Conservation (phyloP, 441 rosid species). For the Brassica balearica region DNA sequence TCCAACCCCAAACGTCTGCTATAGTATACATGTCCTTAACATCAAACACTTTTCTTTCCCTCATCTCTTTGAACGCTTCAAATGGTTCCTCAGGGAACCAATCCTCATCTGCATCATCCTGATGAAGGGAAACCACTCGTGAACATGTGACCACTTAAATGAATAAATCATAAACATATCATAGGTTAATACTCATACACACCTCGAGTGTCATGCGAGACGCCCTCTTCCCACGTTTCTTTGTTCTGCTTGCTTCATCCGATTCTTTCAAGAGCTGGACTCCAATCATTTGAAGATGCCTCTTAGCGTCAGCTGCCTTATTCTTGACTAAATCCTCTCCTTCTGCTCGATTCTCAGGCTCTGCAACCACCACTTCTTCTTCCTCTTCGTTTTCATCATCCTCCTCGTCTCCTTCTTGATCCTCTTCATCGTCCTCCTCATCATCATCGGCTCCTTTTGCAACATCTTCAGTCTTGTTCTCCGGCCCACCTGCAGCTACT, state of each 20-base stretch:
- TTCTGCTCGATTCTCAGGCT: constrained; percentile 65
- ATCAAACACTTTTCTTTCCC: constrained; percentile 77
- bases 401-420: constrained; percentile 57
- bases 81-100: constrained; percentile 89
- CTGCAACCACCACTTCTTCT: constrained; percentile 73
- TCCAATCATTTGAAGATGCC: constrained; percentile 94
- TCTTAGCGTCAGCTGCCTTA: constrained; percentile 83
- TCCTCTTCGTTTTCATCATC: constrained; percentile 69
- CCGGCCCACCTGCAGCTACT: constrained; percentile 54
- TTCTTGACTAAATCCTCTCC: constrained; percentile 63
- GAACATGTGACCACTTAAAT: constrained; percentile 19
- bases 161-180: constrained; percentile 14
- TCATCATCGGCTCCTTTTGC: constrained; percentile 57
- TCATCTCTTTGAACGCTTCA: constrained; percentile 91
- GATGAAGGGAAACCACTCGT: constrained; percentile 34
- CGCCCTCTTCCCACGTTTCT: constrained; percentile 70
- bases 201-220: constrained; percentile 77
- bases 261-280: constrained; percentile 90
- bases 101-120: constrained; percentile 90
- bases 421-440: constrained; percentile 57
- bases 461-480: constrained; percentile 51
- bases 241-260: constrained; percentile 60
- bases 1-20: constrained; percentile 99
- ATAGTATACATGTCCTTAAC: constrained; percentile 91
- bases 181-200: constrained; percentile 16